A percentile compares a stretch with the other conserved stretches of the same genome.
Evolutionary conservation across 2,329 filamentous ascomycete genomes (phyloP).

Genomic region (Fusarium goolgardi): DNA sequence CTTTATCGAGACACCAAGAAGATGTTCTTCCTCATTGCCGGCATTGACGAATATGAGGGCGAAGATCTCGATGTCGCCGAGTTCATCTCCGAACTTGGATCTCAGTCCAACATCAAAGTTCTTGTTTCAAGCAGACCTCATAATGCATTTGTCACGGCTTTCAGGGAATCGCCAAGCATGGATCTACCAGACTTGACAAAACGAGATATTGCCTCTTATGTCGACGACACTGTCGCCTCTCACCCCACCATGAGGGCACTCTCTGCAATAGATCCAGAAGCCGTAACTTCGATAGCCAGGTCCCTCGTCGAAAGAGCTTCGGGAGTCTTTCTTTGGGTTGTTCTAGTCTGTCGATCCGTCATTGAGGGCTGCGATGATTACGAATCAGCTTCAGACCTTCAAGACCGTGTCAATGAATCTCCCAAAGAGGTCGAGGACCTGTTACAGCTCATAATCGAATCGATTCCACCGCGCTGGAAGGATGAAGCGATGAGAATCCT

Average conservation of each 20-base stretch:
- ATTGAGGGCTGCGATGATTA: neutral
- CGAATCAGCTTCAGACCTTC: neutral
- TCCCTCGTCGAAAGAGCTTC: neutral
- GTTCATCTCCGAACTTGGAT: neutral
- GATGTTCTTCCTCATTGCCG: neutral
- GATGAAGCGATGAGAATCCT: neutral
- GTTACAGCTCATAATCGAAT: neutral
- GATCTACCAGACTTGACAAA: neutral
- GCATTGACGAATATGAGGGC: neutral
- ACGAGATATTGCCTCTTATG: neutral
- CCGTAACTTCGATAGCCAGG: neutral
- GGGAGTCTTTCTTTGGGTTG: neutral
- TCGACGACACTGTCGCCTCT: neutral
- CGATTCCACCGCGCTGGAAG: neutral
- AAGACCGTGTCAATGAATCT: neutral
- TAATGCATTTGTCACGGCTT: rapidly evolving
- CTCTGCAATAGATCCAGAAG: rapidly evolving
- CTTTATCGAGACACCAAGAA: neutral
- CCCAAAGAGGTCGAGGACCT: neutral
- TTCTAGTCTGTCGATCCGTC: neutral
- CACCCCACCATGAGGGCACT: neutral
- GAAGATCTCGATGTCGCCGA: neutral
- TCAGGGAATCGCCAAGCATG: neutral
- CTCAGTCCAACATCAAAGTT: no score
- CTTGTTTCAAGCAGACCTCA: neutral